Percentiles rank a stretch among this genome's conserved stretches.
These are phyloP conservation scores for Hypoxylon sp. DNA, from an alignment of 2,329 filamentous ascomycete species.

Conservation along the genomic window DNA sequence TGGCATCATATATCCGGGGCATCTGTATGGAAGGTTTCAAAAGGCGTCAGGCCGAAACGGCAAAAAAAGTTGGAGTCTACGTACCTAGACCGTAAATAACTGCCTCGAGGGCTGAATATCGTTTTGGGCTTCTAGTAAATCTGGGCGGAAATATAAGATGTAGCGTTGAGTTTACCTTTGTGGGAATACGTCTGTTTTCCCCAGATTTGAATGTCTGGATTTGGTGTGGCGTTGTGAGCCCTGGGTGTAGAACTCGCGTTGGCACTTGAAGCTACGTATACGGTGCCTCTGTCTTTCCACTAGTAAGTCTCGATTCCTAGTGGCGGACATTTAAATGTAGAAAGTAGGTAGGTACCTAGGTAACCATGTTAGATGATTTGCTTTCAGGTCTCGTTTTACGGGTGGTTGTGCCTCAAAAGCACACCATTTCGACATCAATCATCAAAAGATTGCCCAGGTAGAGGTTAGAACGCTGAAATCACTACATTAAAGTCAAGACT, in stretches of 20 bases:
- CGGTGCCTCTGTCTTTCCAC: neutral
- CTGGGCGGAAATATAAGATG: constrained; percentile 6
- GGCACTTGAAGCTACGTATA: neutral
- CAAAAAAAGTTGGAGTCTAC: constrained; percentile 18
- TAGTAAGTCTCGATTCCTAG: neutral
- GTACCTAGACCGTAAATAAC: constrained; percentile 16
- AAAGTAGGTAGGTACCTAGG: too few relatives aligned
- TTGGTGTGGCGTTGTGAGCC: neutral
- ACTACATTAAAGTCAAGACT: neutral
- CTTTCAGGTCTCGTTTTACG: neutral
- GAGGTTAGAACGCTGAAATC: neutral
- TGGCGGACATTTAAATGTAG: too few relatives aligned
- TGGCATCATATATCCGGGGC: constrained; percentile 22
- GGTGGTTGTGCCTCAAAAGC: neutral
- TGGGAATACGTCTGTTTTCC: neutral
- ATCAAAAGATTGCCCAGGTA: neutral
- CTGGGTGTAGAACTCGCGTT: neutral
- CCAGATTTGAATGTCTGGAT: neutral
- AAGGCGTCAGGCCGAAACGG: constrained; percentile 24
- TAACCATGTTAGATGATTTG: neutral
- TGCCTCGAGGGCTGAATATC: constrained; percentile 13
- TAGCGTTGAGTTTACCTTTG: constrained; percentile 6
- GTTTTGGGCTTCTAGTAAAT: constrained; percentile 14
- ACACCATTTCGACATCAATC: neutral
- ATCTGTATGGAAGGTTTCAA: constrained; percentile 22